Percentiles rank a stretch among this genome's conserved stretches.
phyloP scores from a whole-genome alignment of 768 basidiomycete species.

The Artomyces pyxidatus region DNA sequence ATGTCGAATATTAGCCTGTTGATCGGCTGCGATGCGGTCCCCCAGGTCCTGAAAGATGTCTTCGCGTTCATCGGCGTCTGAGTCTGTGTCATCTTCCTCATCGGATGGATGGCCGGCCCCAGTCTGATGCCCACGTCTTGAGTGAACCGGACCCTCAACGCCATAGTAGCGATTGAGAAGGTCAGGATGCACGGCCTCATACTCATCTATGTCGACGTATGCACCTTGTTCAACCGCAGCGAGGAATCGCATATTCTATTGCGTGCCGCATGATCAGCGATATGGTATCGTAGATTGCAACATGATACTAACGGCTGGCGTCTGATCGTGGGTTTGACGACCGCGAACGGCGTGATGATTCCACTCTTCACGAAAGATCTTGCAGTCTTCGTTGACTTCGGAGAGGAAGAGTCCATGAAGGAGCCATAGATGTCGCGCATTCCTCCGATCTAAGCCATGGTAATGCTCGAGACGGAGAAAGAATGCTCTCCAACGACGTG shows the following conservation, averaged over 20 bases:
- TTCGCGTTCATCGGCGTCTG: neutral
- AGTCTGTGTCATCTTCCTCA: neutral
- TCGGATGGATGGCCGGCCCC: constrained; percentile 12
- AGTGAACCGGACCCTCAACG: neutral
- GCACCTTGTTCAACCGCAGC: neutral
- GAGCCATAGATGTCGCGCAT: constrained; percentile 35
- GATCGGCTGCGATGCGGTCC: neutral
- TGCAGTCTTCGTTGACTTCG: constrained; percentile 29
- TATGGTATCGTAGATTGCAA: neutral
- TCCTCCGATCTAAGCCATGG: constrained; percentile 25
- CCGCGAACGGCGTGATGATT: constrained; percentile 31
- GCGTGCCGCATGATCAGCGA: neutral
- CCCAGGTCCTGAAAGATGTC: too few species aligned
- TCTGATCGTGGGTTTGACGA: constrained; percentile 13
- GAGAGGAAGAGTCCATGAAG: constrained; percentile 34
- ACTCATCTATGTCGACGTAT: constrained; percentile 7
- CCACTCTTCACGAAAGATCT: constrained; percentile 28
- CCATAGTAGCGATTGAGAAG: constrained; percentile 14
- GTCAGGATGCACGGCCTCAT: constrained; percentile 11
- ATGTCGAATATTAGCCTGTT: neutral
- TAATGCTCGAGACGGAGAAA: constrained; percentile 28
- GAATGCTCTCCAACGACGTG: constrained; percentile 32
- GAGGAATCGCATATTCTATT: neutral
- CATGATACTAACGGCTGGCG: neutral
- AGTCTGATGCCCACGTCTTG: neutral